Conservation (phyloP, 2,329 filamentous ascomycete species). For the Tolypocladium ophioglossoides region DNA sequence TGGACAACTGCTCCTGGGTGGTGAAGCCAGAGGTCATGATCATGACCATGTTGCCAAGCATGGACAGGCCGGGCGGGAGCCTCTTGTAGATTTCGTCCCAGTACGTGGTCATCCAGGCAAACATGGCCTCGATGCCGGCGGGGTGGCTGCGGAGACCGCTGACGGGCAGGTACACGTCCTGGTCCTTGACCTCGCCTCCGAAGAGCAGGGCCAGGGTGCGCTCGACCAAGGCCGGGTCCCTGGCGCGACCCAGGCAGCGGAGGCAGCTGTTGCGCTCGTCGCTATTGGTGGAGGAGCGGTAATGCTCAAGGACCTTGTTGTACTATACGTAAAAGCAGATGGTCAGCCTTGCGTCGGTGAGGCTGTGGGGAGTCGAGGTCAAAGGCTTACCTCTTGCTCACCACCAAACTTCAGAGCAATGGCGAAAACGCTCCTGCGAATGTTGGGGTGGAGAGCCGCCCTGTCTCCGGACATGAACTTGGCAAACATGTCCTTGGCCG, state of each 20-base stretch:
- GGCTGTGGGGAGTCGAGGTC: no score
- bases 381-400: conserved; percentile 55
- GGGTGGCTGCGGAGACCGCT: conserved; percentile 66
- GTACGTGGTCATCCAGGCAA: conserved; percentile 73
- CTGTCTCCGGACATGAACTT: conserved; percentile 73
- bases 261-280: conserved; percentile 91
- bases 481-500: conserved; percentile 81
- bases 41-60: conserved; percentile 75
- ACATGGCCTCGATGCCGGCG: conserved; percentile 71
- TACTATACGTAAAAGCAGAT: conserved; percentile 38
- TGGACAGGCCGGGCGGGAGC: conserved; percentile 75
- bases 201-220: conserved; percentile 67
- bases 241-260: conserved; percentile 69
- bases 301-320: conserved; percentile 64
- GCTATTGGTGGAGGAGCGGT: conserved; percentile 55
- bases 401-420: conserved; percentile 79
- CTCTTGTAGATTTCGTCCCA: conserved; percentile 78
- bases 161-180: conserved; percentile 87
- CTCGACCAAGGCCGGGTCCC: conserved; percentile 69
- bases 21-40: conserved; percentile 78
- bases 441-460: conserved; percentile 80
- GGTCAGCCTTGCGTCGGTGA: conserved; percentile 8
- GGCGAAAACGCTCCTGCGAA: conserved; percentile 76
- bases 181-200: conserved; percentile 77
- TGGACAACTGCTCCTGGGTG: conserved; percentile 60